Percentiles rank a stretch among this genome's conserved stretches.
These are phyloP conservation scores for Globisporangium acanthophoron DNA, from an alignment of 352 stramenopile genomes.

Conservation along the genomic window DNA sequence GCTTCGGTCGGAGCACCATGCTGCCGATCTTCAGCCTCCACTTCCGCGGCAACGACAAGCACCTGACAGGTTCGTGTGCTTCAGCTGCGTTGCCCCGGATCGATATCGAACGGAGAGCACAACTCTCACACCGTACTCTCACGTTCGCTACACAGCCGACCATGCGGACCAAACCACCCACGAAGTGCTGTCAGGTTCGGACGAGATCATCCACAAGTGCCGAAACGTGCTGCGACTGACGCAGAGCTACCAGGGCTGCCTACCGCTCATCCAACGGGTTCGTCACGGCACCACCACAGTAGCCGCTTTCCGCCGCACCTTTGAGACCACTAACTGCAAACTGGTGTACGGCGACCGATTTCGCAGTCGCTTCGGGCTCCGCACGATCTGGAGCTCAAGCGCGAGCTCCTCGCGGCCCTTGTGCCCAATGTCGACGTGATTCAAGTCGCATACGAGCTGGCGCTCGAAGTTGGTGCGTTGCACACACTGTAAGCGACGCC, in stretches of 20 bases:
- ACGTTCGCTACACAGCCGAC: not conserved
- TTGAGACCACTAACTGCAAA: not conserved
- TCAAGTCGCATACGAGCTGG: conserved; percentile 33
- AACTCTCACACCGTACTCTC: not conserved
- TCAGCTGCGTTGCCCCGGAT: too few species aligned
- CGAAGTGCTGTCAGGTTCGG: conserved; percentile 30
- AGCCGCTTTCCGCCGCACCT: not conserved
- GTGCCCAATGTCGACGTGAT: conserved; percentile 36
- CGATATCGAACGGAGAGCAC: not conserved
- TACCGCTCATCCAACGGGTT: conserved; percentile 38
- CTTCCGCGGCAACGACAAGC: conserved; percentile 29
- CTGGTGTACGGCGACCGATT: too few species aligned
- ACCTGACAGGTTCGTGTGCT: conserved; percentile 23
- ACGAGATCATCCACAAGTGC: conserved; percentile 30
- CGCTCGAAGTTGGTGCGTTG: conserved; percentile 33
- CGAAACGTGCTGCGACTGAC: conserved; percentile 25
- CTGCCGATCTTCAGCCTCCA: conserved; percentile 17
- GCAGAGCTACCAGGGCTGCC: conserved; percentile 42
- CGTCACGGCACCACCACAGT: not conserved
- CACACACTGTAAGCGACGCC: not conserved
- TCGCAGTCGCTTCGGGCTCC: conserved; percentile 30
- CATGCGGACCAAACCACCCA: conserved; percentile 35
- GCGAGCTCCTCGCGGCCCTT: conserved; percentile 28
- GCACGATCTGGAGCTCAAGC: conserved; percentile 27
- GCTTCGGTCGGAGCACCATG: conserved; percentile 3